Evolutionary conservation across 2,329 filamentous ascomycete genomes (phyloP), one percentile per base, ranked within the genome.

Genomic region (Exophiala lecanii-corni): DNA sequence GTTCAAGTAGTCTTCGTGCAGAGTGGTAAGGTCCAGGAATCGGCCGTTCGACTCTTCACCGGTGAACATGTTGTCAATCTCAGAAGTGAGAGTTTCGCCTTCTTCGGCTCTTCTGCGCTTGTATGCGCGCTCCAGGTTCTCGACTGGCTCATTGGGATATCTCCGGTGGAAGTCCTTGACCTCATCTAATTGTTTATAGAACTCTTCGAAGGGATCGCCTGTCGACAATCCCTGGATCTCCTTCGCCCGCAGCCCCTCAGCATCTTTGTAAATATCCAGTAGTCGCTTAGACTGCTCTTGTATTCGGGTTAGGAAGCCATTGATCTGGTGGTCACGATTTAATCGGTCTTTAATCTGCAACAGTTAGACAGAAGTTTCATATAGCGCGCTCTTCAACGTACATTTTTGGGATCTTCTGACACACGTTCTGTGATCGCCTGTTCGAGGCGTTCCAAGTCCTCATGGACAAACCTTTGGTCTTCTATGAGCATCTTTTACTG

Each of bases 361-460:
- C 13, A 32, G 20, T 17, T 26, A 5, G 21, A 25, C 12, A 17
- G 12, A 18, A 25, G 5, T 13, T n/a, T 39, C 20, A 28, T 39
- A 20, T 25, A 7, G 12, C 25, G 21, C 21, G 9, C 10, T 12
- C 21, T n/a, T 23, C 44, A 41, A 72, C 81, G 65, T 71, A 89
- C 87, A 65, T 91, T 85, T 67, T 84, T 86, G 34, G 91, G 89
- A 53, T 97, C 89, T 55, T 96, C 88, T 50, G 81, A 76, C 48
- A 94, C 79, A 59, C 89, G 85, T 69, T 97, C 89, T 41, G 87
- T 84, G 58, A 96, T 84, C 41, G 86, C 92, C 65, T 95, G 88
- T 69, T 98, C 92, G 47, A 98, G 78, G 52, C 92, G 83, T 75
- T 98, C 92, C 38, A 98, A 72, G 68, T 98, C 92, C 78, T 98